Percentiles rank a stretch among this genome's conserved stretches.
Evolutionary conservation across 495 filamentous ascomycete genomes (phyloP).

Genomic region (Lichenothelia convexa): DNA sequence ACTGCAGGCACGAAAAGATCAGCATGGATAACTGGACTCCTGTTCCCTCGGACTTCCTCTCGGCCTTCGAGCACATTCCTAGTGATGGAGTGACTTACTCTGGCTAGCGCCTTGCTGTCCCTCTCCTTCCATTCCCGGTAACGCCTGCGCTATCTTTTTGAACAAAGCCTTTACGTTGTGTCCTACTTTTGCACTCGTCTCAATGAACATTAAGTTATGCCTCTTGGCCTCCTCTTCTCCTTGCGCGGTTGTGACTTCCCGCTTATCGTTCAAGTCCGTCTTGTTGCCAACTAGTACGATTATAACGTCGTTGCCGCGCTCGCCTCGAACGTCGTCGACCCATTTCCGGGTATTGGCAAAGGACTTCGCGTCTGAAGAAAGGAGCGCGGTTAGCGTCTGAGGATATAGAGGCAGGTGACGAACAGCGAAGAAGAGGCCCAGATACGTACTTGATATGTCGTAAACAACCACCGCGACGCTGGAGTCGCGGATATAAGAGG

Average conservation of each 20-base stretch:
- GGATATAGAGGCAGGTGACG: neutral
- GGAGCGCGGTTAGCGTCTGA: neutral
- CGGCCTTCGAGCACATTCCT: conserved; percentile 22
- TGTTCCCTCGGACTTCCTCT: conserved; percentile 41
- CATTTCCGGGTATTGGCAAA: conserved; percentile 98
- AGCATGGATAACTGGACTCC: conserved; percentile 2
- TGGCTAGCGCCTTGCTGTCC: conserved; percentile 20
- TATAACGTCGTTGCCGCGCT: conserved; percentile 94
- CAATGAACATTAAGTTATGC: conserved; percentile 92
- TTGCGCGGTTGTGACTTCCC: conserved; percentile 83
- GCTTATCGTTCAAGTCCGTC: conserved; percentile 93
- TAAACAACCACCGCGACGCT: conserved; percentile 96
- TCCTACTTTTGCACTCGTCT: conserved; percentile 94
- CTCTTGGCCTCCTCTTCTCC: conserved; percentile 98
- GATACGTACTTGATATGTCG: conserved; percentile 65
- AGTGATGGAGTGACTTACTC: conserved; percentile 16
- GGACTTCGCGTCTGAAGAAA: conserved; percentile 49
- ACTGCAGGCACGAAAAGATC: conserved; percentile 29
- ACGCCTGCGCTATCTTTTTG: conserved; percentile 88
- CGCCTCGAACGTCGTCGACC: conserved; percentile 94
- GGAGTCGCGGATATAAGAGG: conserved; percentile 94
- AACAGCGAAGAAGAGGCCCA: too few species aligned
- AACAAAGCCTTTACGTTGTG: conserved; percentile 97
- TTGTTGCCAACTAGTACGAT: conserved; percentile 98
- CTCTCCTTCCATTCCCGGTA: conserved; percentile 89